Base-by-base conservation (phyloP, 768 basidiomycete species). In the Trametopsis cervina region DNA sequence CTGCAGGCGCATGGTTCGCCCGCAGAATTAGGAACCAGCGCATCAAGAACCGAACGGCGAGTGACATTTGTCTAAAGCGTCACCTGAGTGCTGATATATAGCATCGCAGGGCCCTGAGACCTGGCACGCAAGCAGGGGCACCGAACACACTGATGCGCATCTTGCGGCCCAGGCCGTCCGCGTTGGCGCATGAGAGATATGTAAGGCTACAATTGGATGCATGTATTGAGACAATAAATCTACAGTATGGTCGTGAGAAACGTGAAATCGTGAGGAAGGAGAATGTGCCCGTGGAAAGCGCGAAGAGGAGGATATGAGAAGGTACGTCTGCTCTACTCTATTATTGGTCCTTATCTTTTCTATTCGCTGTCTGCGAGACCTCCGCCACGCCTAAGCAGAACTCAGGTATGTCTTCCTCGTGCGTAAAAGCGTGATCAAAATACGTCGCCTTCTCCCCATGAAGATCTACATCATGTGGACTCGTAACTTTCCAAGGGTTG, bases 1-100 rank as follows among this genome's bases (percentile, higher is more conserved):
- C 73, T 1, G 63, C 71, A 2, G 54, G 50, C 3, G 66, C 68
- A 11, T 75, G 74, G 74, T 71, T 71, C 33, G 54, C 62, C 3
- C 61, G 73, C 37, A 57, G 75, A 6, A 55, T 71, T 50, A 66
- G 63, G 52, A 63, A 73, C 47, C 68, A 68, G 58, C 54, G 69
- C 23, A 63, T 71, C 18, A 66, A 62, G 29, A 75, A 76, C 46
- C 60, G 71, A 15, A 70, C 56, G 60, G 73, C 70, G 17, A 52
- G 66, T 56, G n/a, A 20, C 10, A 17, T 27, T 17, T 17, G 17
- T 35, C n/a, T 10, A 35, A 35, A 35, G 33, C 33, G 10, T 35
- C 10, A 35, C n/a, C n/a, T n/a, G n/a, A n/a, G n/a, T n/a, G n/a
- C n/a, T n/a, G n/a, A n/a, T n/a, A n/a, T n/a, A n/a, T n/a, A n/a